Evolutionary conservation across 768 basidiomycete genomes (phyloP).

Genomic region (Suillus lakei): DNA sequence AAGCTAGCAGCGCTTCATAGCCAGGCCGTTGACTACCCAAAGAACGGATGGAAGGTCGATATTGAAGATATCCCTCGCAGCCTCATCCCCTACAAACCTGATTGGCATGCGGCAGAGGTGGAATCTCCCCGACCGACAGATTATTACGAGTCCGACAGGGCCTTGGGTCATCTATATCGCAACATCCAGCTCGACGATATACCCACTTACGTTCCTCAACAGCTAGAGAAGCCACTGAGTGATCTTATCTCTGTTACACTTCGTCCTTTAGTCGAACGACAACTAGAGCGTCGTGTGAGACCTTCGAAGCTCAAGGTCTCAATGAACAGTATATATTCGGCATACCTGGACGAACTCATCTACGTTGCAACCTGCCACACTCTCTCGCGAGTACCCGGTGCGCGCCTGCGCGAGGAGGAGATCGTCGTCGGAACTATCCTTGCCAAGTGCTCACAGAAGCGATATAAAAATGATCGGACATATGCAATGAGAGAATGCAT

Average conservation of each 20-base stretch:
- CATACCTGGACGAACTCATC: conserved; percentile 66
- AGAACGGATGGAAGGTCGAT: conserved; percentile 71
- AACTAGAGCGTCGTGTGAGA: conserved; percentile 16
- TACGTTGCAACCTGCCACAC: conserved; percentile 76
- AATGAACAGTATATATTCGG: conserved; percentile 46
- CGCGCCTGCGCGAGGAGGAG: conserved; percentile 70
- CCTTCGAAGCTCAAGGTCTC: conserved; percentile 33
- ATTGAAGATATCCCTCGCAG: conserved; percentile 54
- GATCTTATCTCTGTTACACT: conserved; percentile 38
- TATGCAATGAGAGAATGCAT: conserved; percentile 68
- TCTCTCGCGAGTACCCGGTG: conserved; percentile 58
- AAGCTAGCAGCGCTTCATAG: conserved; percentile 60
- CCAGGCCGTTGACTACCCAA: conserved; percentile 81
- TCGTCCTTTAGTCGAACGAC: conserved; percentile 22
- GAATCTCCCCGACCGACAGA: conserved; percentile 57
- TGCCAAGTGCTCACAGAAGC: conserved; percentile 65
- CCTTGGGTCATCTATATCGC: conserved; percentile 75
- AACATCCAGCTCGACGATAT: conserved; percentile 52
- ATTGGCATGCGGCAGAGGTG: conserved; percentile 75
- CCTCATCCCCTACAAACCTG: conserved; percentile 73
- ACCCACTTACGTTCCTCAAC: conserved; percentile 20
- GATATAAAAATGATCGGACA: conserved; percentile 62
- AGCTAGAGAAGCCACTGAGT: conserved; percentile 20
- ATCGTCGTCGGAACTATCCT: conserved; percentile 77
- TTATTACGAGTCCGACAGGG: conserved; percentile 73